Conservation (phyloP, 2,329 filamentous ascomycete species). For the Exophiala oligosperma region DNA sequence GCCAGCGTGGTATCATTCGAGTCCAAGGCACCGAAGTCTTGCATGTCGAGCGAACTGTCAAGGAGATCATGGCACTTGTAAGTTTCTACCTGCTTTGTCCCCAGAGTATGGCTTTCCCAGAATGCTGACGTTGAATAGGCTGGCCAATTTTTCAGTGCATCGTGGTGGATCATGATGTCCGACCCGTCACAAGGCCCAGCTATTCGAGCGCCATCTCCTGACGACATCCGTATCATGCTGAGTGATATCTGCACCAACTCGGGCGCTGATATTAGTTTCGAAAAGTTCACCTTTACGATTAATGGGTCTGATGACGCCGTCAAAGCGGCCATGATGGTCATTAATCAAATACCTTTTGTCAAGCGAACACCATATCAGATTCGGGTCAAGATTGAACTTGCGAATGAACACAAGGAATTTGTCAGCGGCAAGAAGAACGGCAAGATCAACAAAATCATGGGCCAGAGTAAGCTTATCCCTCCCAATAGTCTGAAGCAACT, state of each 20-base stretch:
- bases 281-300: slow-evolving; percentile 90
- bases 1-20: slow-evolving; percentile 78
- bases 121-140: slow-evolving; percentile 56
- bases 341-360: slow-evolving; percentile 88
- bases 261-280: slow-evolving; percentile 90
- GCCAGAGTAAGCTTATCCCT: slow-evolving; percentile 65
- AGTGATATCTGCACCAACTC: slow-evolving; percentile 96
- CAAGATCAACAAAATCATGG: slow-evolving; percentile 99
- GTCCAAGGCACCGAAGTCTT: slow-evolving; percentile 92
- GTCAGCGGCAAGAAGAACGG: slow-evolving; percentile 99
- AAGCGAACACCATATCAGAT: slow-evolving; percentile 87
- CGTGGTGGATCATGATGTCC: slow-evolving; percentile 87
- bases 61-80: slow-evolving; percentile 93
- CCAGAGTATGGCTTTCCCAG: slow-evolving; percentile 15
- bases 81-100: slow-evolving; percentile 34
- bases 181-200: slow-evolving; percentile 61
- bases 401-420: slow-evolving; percentile 99
- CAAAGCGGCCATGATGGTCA: slow-evolving; percentile 90
- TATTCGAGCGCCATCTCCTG: slow-evolving; percentile 60
- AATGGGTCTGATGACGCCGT: slow-evolving; percentile 96
- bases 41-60: slow-evolving; percentile 90
- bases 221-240: slow-evolving; percentile 84
- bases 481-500: slow-evolving; percentile 12
- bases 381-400: slow-evolving; percentile 95
- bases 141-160: slow-evolving; percentile 95